These are phyloP conservation scores for Phytopythium mirpurense DNA, from an alignment of 352 stramenopile species.

Conservation along the genomic window DNA sequence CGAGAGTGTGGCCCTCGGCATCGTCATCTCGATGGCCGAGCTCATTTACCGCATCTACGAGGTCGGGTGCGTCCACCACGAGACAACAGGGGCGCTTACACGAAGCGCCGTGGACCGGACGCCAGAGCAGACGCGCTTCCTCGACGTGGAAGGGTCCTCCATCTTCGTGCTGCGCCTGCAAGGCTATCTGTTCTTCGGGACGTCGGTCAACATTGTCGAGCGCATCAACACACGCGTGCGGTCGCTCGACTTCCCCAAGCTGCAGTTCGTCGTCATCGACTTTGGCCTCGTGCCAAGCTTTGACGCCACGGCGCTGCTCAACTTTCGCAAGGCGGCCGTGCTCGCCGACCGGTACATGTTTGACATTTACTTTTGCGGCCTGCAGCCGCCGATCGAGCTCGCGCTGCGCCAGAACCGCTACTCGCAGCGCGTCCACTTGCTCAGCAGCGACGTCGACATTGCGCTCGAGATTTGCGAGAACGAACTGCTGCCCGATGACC, in stretches of 20 bases:
- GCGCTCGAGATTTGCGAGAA: constrained; percentile 69
- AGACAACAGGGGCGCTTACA: constrained; percentile 58
- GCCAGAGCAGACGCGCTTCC: constrained; percentile 44
- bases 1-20: constrained; percentile 57
- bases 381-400: constrained; percentile 44
- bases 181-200: constrained; percentile 81
- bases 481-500: constrained; percentile 37
- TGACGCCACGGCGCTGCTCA: constrained; percentile 69
- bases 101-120: constrained; percentile 67
- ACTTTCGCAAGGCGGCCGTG: constrained; percentile 60
- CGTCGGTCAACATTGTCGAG: constrained; percentile 71
- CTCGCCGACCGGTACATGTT: constrained; percentile 65
- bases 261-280: constrained; percentile 70
- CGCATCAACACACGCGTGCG: constrained; percentile 69
- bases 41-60: constrained; percentile 76
- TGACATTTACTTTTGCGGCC: constrained; percentile 74
- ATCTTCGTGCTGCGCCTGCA: constrained; percentile 75
- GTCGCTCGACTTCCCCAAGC: constrained; percentile 44
- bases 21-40: constrained; percentile 79
- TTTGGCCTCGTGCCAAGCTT: constrained; percentile 77
- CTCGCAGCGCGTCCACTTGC: constrained; percentile 39
- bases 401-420: constrained; percentile 43
- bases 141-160: constrained; percentile 44
- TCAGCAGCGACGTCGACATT: constrained; percentile 46
- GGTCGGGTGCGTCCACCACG: constrained; percentile 72